Conservation (phyloP, 2,329 filamentous ascomycete species). For the Huntiella abstrusa region DNA sequence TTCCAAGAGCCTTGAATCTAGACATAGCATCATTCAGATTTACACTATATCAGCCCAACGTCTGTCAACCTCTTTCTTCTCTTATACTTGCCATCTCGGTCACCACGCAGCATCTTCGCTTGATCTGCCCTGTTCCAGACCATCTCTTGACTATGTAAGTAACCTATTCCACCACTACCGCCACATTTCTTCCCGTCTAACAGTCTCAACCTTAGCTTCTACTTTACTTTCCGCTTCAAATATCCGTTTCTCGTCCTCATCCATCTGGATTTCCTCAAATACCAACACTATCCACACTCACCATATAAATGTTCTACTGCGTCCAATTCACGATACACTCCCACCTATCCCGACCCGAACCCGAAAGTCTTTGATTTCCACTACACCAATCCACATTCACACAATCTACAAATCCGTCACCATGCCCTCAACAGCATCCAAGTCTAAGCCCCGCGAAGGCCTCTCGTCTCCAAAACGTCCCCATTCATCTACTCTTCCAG, state of each 20-base stretch:
- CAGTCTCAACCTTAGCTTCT: too few species aligned
- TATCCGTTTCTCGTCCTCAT: not conserved
- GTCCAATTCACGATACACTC: constrained; percentile 1
- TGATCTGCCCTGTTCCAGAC: too few species aligned
- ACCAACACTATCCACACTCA: not conserved
- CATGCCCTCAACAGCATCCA: constrained; percentile 3
- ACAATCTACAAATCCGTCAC: not conserved
- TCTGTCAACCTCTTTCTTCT: too few species aligned
- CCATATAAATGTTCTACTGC: constrained; percentile 4
- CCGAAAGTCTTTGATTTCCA: not conserved
- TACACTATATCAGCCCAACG: too few species aligned
- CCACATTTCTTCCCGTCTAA: too few species aligned
- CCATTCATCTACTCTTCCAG: not conserved
- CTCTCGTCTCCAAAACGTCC: not conserved
- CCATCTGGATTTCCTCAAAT: not conserved
- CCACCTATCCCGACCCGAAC: constrained; percentile 3
- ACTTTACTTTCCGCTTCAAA: too few species aligned
- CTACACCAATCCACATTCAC: not conserved
- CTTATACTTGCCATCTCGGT: too few species aligned
- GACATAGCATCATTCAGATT: too few species aligned
- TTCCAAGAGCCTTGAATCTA: too few species aligned
- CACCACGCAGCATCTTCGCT: too few species aligned
- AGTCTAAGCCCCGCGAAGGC: not conserved
- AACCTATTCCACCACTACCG: too few species aligned
- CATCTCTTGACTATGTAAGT: too few species aligned